Evolutionary conservation across 192 early-diverging fungal species (phyloP), one percentile per base, ranked within the genome.

Genomic region (Chytriomyces sp.): DNA sequence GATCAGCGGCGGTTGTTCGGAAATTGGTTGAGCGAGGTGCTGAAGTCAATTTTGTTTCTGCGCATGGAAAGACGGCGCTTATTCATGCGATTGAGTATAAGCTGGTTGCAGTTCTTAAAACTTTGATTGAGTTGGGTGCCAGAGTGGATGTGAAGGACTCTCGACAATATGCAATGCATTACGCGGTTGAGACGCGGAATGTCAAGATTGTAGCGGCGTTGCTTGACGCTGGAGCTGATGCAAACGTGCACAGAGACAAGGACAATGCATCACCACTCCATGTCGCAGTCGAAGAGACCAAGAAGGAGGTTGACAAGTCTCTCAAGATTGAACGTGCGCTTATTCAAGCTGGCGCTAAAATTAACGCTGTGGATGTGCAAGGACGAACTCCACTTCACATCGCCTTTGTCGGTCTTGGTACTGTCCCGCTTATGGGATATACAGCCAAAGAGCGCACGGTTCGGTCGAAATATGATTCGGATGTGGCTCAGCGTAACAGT

Each of bases 301-400:
- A 87, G 72, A 47, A 45, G 7, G 87, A 85, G 24, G 77, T 81
- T 7, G 85, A 88, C 70, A 78, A 77, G 46, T 83, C 83, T 3
- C 67, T 88, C 11, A 69, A 74, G n/a, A 79, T 85, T 47, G 88
- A 90, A 50, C 84, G 78, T 9, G 43, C 85, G 5, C 75, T 90
- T 1, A 45, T 89, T 2, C 50, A 86, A 10, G 45, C 45, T 20
- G 83, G 82, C 28, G 85, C 88, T 11, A 78, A 47, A 2, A 35
- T 87, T 5, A 90, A 90, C 75, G 86, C 84, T 9, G 47, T 49
- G 6, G 88, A 90, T 72, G 61, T 48, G 7, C 82, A 87, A 82
- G 87, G 87, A 0, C 77, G 87, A 20, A 83, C 85, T 13, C 81
- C 87, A 13, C 68, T 90, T 7, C 88, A 90, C 64, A 81, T 87